A percentile compares a stretch with the other conserved stretches of the same genome.
phyloP scores from a whole-genome alignment of 345 rosid species.

The Viola odorata region DNA sequence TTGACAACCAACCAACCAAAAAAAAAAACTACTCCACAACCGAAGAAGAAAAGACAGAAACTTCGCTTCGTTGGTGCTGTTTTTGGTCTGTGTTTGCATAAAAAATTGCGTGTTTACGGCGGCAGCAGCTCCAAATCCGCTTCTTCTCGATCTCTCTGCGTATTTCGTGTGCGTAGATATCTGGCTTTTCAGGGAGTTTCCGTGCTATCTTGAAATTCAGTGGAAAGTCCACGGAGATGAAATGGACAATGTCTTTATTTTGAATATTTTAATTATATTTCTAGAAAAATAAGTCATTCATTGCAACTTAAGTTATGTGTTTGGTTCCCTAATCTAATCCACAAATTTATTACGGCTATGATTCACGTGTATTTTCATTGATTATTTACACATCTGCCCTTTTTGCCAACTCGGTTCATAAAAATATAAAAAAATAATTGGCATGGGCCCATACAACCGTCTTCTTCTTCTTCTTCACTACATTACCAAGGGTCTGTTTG shows the following conservation, averaged over 20 bases:
- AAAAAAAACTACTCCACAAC: too few relatives aligned
- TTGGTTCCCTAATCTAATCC: neutral
- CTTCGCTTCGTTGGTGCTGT: neutral
- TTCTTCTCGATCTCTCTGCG: neutral
- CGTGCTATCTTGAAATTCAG: conserved; percentile 22
- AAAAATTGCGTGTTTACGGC: too few relatives aligned
- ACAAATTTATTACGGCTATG: neutral
- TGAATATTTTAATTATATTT: neutral
- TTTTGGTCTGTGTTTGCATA: neutral
- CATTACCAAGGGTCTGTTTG: too few relatives aligned
- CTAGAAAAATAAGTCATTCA: neutral
- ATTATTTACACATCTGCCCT: too few relatives aligned
- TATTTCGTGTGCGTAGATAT: neutral
- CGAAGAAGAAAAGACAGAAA: neutral
- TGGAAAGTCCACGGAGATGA: conserved; percentile 18
- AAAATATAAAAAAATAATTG: too few relatives aligned
- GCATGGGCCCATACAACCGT: too few relatives aligned
- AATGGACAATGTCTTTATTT: neutral
- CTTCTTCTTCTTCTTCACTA: too few relatives aligned
- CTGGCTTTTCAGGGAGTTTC: conserved; percentile 11
- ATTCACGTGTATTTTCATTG: too few relatives aligned
- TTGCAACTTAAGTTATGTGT: neutral
- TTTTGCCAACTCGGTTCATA: too few relatives aligned
- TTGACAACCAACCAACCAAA: conserved; percentile 12
- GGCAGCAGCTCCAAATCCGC: neutral